phyloP scores from a whole-genome alignment of 805 yeast species.

The Kodamaea laetipori region DNA sequence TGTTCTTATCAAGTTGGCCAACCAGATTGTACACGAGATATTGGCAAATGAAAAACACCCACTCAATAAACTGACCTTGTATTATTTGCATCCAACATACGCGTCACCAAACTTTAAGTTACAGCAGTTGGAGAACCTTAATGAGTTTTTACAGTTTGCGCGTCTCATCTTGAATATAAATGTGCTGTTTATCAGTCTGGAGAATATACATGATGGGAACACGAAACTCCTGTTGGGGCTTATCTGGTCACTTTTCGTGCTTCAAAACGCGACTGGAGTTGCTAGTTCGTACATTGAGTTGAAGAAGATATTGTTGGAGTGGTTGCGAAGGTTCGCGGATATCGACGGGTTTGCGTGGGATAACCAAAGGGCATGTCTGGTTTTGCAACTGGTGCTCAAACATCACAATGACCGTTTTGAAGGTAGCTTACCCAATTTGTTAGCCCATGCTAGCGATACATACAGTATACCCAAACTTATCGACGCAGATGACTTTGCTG shows the following conservation, averaged over 20 bases:
- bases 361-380: background rate
- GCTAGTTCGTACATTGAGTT: slow-evolving; percentile 34
- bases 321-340: slow-evolving; percentile 48
- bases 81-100: slow-evolving; percentile 34
- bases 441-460: slow-evolving; percentile 44
- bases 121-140: slow-evolving; percentile 51
- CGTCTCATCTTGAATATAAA: slow-evolving; percentile 42
- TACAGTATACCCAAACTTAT: slow-evolving; percentile 54
- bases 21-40: slow-evolving; percentile 30
- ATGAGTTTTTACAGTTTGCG: slow-evolving; percentile 44
- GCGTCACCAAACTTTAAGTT: slow-evolving; percentile 42
- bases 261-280: slow-evolving; percentile 28
- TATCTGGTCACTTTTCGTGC: slow-evolving; percentile 50
- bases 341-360: slow-evolving; percentile 7
- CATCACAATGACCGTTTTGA: background rate
- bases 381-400: slow-evolving; percentile 6
- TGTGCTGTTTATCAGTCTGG: slow-evolving; percentile 48
- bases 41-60: slow-evolving; percentile 18
- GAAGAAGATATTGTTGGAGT: slow-evolving; percentile 39
- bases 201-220: slow-evolving; percentile 52
- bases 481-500: slow-evolving; percentile 61
- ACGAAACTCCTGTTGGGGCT: slow-evolving; percentile 49
- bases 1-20: slow-evolving; percentile 38
- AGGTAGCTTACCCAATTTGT: slow-evolving; percentile 26
- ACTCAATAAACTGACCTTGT: slow-evolving; percentile 20